Conservation (phyloP, 2,329 filamentous ascomycete genomes). For the Ambrosiella xylebori region DNA sequence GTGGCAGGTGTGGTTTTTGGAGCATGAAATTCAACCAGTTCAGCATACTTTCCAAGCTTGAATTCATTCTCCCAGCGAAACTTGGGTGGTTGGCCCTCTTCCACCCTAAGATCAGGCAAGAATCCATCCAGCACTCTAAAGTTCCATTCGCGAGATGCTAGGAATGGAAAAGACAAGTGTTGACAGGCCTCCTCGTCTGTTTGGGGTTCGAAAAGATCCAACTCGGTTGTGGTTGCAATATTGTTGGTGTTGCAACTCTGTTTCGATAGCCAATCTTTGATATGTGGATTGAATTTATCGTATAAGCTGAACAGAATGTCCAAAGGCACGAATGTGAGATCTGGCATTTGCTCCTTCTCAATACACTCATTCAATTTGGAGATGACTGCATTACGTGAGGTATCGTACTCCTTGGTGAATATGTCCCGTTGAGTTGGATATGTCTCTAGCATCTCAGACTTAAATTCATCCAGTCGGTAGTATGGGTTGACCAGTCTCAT, state of each 20-base stretch:
- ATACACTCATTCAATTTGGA: conserved; percentile 25
- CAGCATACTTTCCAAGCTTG: not conserved
- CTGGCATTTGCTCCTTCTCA: conserved; percentile 26
- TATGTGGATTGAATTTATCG: not conserved
- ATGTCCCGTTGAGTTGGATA: conserved; percentile 23
- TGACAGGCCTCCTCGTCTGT: not conserved
- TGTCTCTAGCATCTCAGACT: conserved; percentile 27
- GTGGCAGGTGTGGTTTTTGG: not conserved
- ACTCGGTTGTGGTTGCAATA: not conserved
- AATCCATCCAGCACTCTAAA: not conserved
- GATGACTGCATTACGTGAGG: conserved; percentile 17
- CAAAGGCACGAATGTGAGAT: conserved; percentile 17
- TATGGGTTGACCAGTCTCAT: not conserved
- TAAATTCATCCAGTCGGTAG: conserved; percentile 20
- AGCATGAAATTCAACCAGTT: not conserved
- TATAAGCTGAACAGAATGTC: conserved; percentile 4
- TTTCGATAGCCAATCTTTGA: not conserved
- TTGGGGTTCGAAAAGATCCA: not conserved
- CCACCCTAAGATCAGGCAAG: not conserved
- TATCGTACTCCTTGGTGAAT: conserved; percentile 21
- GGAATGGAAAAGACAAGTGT: not conserved
- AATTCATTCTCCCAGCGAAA: not conserved
- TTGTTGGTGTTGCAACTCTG: not conserved
- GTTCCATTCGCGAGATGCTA: conserved; percentile 4
- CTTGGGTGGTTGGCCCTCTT: not conserved